Evolutionary conservation across 768 basidiomycete species (phyloP), one percentile per base, ranked within the genome.

Genomic region (Phaeolepiota aurea): DNA sequence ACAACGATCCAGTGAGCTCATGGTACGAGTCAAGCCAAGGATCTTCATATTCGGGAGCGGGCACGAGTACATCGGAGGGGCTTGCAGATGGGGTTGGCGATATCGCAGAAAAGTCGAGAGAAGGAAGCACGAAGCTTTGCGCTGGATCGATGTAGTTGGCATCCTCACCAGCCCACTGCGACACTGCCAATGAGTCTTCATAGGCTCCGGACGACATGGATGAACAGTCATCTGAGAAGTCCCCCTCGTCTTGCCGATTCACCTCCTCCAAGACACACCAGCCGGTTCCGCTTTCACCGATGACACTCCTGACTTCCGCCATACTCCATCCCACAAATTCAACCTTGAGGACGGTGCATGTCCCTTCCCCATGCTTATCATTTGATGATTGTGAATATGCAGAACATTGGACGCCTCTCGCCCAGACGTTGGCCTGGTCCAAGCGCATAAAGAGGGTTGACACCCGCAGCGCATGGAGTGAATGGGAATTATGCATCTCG

Each of bases 201-300:
- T 47, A 34, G 21, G 54, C 45, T 15, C 34, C 46, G 7, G 51
- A 55, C 12, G 47, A 49, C 14, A 57, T 37, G 2, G 52, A 35
- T 9, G 33, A 55, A 21, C 52, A 54, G 13, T 42, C 40, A 20
- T 55, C 47, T 11, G 47, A 42, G 15, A 37, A 16, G 2, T 20
- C 45, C 41, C 60, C 63, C 20, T 57, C 47, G 0, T 58, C 43
- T 15, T 47, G 48, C 14, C 43, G 31, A 45, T 47, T 39, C 34
- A 64, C 45, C 55, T 87, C 85, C 52, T 86, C 77, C 13, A 89
- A 57, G 0, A 70, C 66, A 59, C 85, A 89, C 87, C 87, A 90
- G 0, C 79, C 82, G 5, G 68, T 73, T 13, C 79, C 76, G 20
- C 75, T 77, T 53, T 84, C 77, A 10, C 87, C 87, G 10, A 88